phyloP scores from a whole-genome alignment of 768 basidiomycete genomes.

The Lactarius tabidus region DNA sequence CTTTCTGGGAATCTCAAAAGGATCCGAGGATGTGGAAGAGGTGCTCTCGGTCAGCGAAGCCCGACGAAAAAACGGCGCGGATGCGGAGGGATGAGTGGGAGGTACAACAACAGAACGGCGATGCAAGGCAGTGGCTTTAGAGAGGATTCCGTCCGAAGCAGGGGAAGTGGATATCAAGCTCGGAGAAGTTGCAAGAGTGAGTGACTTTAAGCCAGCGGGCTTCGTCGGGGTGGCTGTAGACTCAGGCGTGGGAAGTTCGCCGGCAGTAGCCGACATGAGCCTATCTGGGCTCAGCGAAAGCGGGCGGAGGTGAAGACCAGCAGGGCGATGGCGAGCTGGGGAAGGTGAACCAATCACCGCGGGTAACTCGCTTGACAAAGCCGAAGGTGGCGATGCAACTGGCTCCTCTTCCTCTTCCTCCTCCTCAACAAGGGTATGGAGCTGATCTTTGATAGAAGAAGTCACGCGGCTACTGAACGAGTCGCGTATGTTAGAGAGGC shows the following conservation, averaged over 20 bases:
- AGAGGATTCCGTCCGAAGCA: not conserved
- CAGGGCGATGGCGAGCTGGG: constrained; percentile 56
- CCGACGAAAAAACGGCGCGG: constrained; percentile 36
- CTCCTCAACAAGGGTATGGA: constrained; percentile 78
- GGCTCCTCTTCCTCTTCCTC: constrained; percentile 83
- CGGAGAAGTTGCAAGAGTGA: constrained; percentile 42
- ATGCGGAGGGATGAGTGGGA: constrained; percentile 31
- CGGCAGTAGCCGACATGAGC: constrained; percentile 33
- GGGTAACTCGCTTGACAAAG: constrained; percentile 15
- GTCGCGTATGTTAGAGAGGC: constrained; percentile 63
- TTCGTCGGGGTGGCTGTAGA: constrained; percentile 54
- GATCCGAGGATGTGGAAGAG: constrained; percentile 32
- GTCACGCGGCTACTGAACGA: constrained; percentile 73
- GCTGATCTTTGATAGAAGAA: constrained; percentile 67
- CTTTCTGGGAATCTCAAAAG: constrained; percentile 36
- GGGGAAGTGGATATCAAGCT: constrained; percentile 22
- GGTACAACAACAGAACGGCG: constrained; percentile 35
- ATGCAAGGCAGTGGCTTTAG: constrained; percentile 26
- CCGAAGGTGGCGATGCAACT: constrained; percentile 28
- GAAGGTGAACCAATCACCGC: constrained; percentile 29
- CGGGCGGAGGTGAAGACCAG: constrained; percentile 62
- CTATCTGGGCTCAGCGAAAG: constrained; percentile 62
- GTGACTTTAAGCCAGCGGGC: constrained; percentile 47
- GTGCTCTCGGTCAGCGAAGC: constrained; percentile 31
- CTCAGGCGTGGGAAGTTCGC: constrained; percentile 30